These are phyloP conservation scores for Mallotus japonicus DNA, from an alignment of 441 rosid species.

Conservation along the genomic window DNA sequence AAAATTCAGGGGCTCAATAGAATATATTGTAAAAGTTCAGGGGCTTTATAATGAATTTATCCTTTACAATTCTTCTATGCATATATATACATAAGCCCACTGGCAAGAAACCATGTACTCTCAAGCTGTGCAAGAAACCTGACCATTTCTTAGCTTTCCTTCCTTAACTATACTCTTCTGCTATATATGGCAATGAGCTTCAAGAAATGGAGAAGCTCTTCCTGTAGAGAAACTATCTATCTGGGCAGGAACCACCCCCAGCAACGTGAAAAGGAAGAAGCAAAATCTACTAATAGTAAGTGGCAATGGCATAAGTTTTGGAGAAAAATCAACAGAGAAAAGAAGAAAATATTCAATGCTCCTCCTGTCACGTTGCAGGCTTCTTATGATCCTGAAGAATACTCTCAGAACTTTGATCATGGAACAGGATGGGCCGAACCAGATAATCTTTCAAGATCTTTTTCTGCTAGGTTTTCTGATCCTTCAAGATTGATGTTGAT, in stretches of 20 bases:
- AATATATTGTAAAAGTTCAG: too few species aligned
- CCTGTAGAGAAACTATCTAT: slow-evolving; percentile 22
- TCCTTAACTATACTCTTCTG: neutral
- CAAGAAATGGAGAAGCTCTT: slow-evolving; percentile 26
- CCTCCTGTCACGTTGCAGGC: slow-evolving; percentile 23
- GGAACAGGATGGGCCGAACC: slow-evolving; percentile 43
- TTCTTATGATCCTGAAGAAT: slow-evolving; percentile 42
- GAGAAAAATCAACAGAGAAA: slow-evolving; percentile 37
- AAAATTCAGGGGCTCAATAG: too few species aligned
- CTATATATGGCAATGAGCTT: slow-evolving; percentile 23
- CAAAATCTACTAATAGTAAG: slow-evolving; percentile 4
- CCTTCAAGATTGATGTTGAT: slow-evolving; percentile 32
- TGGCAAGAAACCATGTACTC: neutral
- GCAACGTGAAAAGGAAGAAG: neutral
- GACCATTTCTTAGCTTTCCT: neutral
- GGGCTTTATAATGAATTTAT: too few species aligned
- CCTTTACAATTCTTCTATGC: too few species aligned
- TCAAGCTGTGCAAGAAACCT: slow-evolving; percentile 6
- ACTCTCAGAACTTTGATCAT: slow-evolving; percentile 51
- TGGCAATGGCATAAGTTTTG: slow-evolving; percentile 36
- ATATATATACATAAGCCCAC: neutral
- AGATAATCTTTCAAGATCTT: slow-evolving; percentile 47
- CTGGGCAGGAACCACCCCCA: slow-evolving; percentile 23
- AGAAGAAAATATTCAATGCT: slow-evolving; percentile 27
- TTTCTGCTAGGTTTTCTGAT: slow-evolving; percentile 53